Percentiles rank a stretch among this genome's conserved stretches.
Evolutionary conservation across 2,329 filamentous ascomycete species (phyloP).

Genomic region (Alternaria triticina): DNA sequence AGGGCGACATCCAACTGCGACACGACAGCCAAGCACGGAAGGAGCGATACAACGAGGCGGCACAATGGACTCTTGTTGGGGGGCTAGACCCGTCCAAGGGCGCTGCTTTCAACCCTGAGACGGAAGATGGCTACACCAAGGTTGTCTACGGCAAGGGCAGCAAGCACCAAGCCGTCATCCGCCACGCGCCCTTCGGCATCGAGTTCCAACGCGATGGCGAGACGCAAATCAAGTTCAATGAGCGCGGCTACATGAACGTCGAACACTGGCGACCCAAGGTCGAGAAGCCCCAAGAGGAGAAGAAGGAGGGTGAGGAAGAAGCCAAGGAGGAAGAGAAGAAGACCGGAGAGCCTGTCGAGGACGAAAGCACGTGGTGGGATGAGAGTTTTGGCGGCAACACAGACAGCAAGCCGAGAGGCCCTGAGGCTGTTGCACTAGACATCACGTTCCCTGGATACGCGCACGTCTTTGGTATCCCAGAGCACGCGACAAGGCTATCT

Average conservation of each 20-base stretch:
- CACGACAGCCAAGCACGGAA: slow-evolving; percentile 85
- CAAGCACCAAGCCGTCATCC: slow-evolving; percentile 82
- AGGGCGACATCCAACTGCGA: slow-evolving; percentile 85
- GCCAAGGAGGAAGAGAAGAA: slow-evolving; percentile 52
- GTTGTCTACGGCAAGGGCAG: slow-evolving; percentile 79
- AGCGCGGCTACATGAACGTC: slow-evolving; percentile 86
- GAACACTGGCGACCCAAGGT: slow-evolving; percentile 95
- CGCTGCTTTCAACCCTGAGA: slow-evolving; percentile 71
- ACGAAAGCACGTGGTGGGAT: slow-evolving; percentile 97
- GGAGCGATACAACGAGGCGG: slow-evolving; percentile 92
- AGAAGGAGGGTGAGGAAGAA: slow-evolving; percentile 57
- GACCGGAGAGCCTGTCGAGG: slow-evolving; percentile 59
- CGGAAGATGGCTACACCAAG: slow-evolving; percentile 70
- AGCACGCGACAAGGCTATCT: slow-evolving; percentile 87
- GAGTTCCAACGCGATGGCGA: slow-evolving; percentile 85
- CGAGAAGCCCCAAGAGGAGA: slow-evolving; percentile 60
- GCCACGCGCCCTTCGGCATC: slow-evolving; percentile 80
- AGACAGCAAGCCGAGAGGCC: slow-evolving; percentile 91
- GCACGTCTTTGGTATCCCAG: slow-evolving; percentile 92
- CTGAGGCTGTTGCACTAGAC: slow-evolving; percentile 89
- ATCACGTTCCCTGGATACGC: slow-evolving; percentile 91
- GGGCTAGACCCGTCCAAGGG: slow-evolving; percentile 75
- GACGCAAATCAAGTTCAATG: slow-evolving; percentile 86
- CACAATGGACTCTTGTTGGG: slow-evolving; percentile 84
- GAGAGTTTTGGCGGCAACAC: slow-evolving; percentile 95